Evolutionary conservation across 2,329 filamentous ascomycete genomes (phyloP).

Genomic region (Endothia cerciana): DNA sequence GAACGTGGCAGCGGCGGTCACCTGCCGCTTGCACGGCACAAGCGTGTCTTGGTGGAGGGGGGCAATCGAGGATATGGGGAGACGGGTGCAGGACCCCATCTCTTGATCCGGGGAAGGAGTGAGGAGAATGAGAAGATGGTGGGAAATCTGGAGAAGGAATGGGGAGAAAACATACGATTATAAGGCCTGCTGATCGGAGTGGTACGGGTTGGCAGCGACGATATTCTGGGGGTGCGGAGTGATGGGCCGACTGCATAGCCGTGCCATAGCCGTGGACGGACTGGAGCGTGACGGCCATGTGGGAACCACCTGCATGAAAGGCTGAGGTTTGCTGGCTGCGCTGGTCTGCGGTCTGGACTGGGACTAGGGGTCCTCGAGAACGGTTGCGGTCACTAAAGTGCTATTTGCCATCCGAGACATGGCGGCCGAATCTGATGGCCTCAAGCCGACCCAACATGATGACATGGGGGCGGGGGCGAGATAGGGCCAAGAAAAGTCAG

Average conservation of each 20-base stretch:
- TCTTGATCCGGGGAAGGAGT: constrained; percentile 21
- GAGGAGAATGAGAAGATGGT: constrained; percentile 16
- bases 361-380: neutral
- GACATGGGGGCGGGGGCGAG: neutral
- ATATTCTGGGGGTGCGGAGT: constrained; percentile 21
- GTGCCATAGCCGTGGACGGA: constrained; percentile 7
- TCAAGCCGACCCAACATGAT: neutral
- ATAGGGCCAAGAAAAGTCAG: neutral
- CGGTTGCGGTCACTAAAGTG: neutral
- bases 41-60: neutral
- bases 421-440: constrained; percentile 7
- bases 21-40: constrained; percentile 3
- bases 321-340: too few species aligned
- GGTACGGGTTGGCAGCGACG: constrained; percentile 21
- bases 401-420: constrained; percentile 17
- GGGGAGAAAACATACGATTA: constrained; percentile 31
- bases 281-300: constrained; percentile 11
- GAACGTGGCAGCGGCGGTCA: neutral
- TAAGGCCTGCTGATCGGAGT: constrained; percentile 27
- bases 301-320: constrained; percentile 3
- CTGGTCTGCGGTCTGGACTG: neutral
- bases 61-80: constrained; percentile 9
- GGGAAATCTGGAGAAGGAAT: constrained; percentile 17
- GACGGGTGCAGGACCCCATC: constrained; percentile 11
- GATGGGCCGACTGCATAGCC: constrained; percentile 15